Evolutionary conservation across 164 flowering plant species (phyloP).

Genomic region (Dillenia suffruticosa): DNA sequence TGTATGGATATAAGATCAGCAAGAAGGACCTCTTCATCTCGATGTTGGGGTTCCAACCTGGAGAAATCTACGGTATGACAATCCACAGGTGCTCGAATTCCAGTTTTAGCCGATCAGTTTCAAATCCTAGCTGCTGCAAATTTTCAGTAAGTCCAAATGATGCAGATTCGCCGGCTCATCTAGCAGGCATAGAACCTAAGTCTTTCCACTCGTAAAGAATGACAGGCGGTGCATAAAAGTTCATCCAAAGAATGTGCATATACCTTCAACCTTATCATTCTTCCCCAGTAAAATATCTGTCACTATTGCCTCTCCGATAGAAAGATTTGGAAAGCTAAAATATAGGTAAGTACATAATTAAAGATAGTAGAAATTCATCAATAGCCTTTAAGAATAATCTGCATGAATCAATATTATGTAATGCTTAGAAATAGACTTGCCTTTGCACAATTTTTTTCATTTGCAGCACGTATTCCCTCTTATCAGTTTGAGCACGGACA

Average conservation of each 20-base stretch:
- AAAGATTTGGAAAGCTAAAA: constrained; percentile 86
- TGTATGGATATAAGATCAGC: constrained; percentile 18
- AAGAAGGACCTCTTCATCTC: constrained; percentile 87
- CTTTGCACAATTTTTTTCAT: constrained; percentile 88
- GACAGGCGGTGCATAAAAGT: constrained; percentile 82
- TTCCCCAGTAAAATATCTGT: constrained; percentile 79
- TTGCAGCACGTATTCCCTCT: constrained; percentile 86
- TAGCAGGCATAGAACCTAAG: constrained; percentile 98
- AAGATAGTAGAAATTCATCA: too few species aligned
- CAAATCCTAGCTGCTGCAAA: constrained; percentile 80
- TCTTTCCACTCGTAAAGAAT: constrained; percentile 96
- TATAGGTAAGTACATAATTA: not conserved
- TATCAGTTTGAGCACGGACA: constrained; percentile 99
- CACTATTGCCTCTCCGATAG: constrained; percentile 93
- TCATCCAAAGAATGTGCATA: constrained; percentile 92
- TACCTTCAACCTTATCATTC: constrained; percentile 93
- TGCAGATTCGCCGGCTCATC: constrained; percentile 98
- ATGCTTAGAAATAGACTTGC: constrained; percentile 29
- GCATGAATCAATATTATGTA: too few species aligned
- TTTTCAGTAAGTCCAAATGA: constrained; percentile 90
- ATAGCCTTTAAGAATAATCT: too few species aligned
- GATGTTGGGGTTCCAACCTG: constrained; percentile 83
- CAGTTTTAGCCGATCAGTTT: constrained; percentile 91
- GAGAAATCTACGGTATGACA: constrained; percentile 79
- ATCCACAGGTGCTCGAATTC: constrained; percentile 97